Evolutionary conservation across 1,139 yeast species (phyloP).

Genomic region (Entelexis sorbosivorans): DNA sequence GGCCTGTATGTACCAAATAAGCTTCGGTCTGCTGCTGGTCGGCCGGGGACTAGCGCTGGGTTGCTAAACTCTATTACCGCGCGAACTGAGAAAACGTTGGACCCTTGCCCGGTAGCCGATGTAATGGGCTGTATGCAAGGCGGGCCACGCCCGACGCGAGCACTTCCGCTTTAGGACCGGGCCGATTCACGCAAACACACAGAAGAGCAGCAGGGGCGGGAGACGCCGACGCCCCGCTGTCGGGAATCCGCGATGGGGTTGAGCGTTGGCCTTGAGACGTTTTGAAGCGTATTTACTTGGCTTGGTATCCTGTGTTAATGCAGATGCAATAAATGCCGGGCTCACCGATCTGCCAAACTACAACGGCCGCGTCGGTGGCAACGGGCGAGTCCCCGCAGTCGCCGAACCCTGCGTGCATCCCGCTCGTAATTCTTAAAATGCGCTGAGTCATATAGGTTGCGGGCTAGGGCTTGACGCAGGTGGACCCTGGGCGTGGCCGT

Average conservation of each 20-base stretch:
- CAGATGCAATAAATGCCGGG: neutral
- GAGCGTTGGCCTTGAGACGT: neutral
- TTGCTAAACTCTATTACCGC: slow-evolving; percentile 1
- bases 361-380: neutral
- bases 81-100: neutral
- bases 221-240: neutral
- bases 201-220: neutral
- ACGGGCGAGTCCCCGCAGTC: neutral
- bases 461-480: neutral
- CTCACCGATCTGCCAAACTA: neutral
- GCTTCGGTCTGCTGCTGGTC: neutral
- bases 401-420: neutral
- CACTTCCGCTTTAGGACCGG: slow-evolving; percentile 4
- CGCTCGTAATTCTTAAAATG: neutral
- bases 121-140: slow-evolving; percentile 1
- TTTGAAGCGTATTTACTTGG: too few relatives aligned
- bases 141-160: neutral
- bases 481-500: neutral
- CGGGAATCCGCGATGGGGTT: neutral
- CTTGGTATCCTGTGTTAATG: too few relatives aligned
- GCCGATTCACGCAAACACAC: slow-evolving; percentile 1
- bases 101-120: neutral
- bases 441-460: neutral
- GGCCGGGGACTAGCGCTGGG: neutral
- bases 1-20: too few relatives aligned